phyloP scores from a whole-genome alignment of 768 basidiomycete genomes.

The Lactarius deliciosus region DNA sequence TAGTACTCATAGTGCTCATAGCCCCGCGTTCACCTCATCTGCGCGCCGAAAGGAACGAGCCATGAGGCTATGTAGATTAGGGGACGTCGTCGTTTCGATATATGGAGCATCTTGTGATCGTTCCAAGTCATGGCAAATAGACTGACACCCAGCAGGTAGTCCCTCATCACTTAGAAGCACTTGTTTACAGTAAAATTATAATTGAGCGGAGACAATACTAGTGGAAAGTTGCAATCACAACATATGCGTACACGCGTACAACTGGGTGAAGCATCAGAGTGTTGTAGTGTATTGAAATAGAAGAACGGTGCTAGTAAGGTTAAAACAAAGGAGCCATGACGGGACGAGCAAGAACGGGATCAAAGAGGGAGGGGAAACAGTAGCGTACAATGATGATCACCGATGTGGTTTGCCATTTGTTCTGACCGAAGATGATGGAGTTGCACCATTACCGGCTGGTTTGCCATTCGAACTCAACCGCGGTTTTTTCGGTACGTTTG shows the following conservation, averaged over 20 bases:
- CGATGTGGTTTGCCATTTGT: constrained; percentile 63
- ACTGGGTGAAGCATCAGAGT: constrained; percentile 7
- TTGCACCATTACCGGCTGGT: constrained; percentile 42
- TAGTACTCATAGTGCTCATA: too few species aligned
- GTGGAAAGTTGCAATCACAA: constrained; percentile 14
- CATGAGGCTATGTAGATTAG: too few species aligned
- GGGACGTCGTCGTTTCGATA: too few species aligned
- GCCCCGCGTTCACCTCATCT: too few species aligned
- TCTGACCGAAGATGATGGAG: constrained; percentile 46
- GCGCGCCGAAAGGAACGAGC: too few species aligned
- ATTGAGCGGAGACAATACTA: constrained; percentile 5
- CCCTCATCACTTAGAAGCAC: too few species aligned
- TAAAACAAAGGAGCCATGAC: constrained; percentile 9
- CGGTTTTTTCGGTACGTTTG: constrained; percentile 55
- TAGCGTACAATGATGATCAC: constrained; percentile 36
- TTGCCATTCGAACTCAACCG: constrained; percentile 50
- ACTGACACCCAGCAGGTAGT: too few species aligned
- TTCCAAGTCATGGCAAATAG: too few species aligned
- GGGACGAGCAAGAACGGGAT: not conserved
- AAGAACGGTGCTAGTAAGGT: constrained; percentile 6
- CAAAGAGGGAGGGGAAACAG: not conserved
- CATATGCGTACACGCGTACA: constrained; percentile 21
- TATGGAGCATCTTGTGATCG: too few species aligned
- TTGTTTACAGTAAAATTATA: constrained; percentile 3
- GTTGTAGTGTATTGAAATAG: constrained; percentile 25